A percentile compares a stretch with the other conserved stretches of the same genome.
phyloP scores from a whole-genome alignment of 2,329 filamentous ascomycete genomes.

The Huntiella savannae region DNA sequence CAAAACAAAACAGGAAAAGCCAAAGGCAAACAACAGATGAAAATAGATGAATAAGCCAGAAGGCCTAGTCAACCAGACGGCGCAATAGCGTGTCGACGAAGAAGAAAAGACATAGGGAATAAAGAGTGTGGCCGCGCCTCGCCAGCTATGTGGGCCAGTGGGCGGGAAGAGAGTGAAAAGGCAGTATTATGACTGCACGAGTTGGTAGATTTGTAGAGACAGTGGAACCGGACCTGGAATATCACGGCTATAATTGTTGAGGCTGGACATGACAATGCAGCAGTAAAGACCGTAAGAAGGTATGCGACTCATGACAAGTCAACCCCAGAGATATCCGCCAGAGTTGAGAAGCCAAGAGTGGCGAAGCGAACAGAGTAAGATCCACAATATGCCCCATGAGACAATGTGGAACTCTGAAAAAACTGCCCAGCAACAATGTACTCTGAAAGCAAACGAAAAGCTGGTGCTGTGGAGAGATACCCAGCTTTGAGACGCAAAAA shows the following conservation, averaged over 20 bases:
- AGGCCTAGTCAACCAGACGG: not conserved
- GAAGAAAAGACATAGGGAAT: conserved; percentile 1
- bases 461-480: not conserved
- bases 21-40: not conserved
- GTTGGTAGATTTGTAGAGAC: not conserved
- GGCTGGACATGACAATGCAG: conserved; percentile 7
- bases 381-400: conserved; percentile 2
- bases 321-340: not conserved
- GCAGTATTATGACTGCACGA: not conserved
- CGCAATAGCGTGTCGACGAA: not conserved
- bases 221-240: not conserved
- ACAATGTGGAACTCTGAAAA: conserved; percentile 1
- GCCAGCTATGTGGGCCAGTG: too few relatives aligned
- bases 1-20: conserved; percentile 1
- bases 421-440: not conserved
- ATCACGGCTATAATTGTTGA: not conserved
- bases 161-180: not conserved
- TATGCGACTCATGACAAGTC: not conserved
- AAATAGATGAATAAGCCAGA: not conserved
- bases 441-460: not conserved
- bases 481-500: not conserved
- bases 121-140: not conserved
- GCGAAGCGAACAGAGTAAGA: not conserved
- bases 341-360: not conserved
- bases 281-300: not conserved